These are phyloP conservation scores for Chytriomyces confervae DNA, from an alignment of 192 early-diverging fungal genomes.

Conservation along the genomic window DNA sequence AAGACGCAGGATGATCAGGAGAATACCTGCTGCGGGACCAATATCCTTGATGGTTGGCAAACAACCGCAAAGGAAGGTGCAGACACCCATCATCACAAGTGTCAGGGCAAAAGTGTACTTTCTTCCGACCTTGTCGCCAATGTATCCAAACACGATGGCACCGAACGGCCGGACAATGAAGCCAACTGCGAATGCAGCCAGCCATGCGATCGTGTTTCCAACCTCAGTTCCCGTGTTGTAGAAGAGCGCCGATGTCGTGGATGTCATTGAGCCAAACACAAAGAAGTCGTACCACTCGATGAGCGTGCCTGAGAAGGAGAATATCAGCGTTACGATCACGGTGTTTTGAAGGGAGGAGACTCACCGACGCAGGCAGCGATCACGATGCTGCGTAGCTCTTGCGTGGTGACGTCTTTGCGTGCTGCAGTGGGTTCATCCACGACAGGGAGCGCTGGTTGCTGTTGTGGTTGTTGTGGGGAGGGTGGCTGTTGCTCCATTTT, in stretches of 20 bases:
- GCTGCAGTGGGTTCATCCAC: not conserved
- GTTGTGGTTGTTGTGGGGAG: not conserved
- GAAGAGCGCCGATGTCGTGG: conserved; percentile 27
- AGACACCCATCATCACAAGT: conserved; percentile 35
- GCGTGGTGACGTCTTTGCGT: not conserved
- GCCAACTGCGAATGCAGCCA: conserved; percentile 39
- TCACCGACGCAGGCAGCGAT: not conserved
- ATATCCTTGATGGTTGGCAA: conserved; percentile 31
- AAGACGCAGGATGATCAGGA: conserved; percentile 36
- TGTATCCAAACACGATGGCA: conserved; percentile 39
- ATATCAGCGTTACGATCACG: not conserved
- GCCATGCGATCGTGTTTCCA: conserved; percentile 28
- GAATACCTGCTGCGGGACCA: conserved; percentile 30
- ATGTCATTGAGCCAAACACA: conserved; percentile 36
- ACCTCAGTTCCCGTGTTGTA: conserved; percentile 23
- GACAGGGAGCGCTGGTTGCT: too few relatives aligned
- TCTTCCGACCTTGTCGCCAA: conserved; percentile 37
- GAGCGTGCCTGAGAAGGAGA: conserved; percentile 10
- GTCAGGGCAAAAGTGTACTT: conserved; percentile 31
- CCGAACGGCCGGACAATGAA: conserved; percentile 42
- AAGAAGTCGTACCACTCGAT: conserved; percentile 50
- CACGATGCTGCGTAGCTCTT: not conserved
- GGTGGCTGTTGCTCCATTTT: not conserved
- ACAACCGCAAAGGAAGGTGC: conserved; percentile 38
- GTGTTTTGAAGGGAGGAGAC: not conserved